A percentile compares a stretch with the other conserved stretches of the same genome.
phyloP scores from a whole-genome alignment of 2,329 filamentous ascomycete genomes.

The Aspergillus sp. region DNA sequence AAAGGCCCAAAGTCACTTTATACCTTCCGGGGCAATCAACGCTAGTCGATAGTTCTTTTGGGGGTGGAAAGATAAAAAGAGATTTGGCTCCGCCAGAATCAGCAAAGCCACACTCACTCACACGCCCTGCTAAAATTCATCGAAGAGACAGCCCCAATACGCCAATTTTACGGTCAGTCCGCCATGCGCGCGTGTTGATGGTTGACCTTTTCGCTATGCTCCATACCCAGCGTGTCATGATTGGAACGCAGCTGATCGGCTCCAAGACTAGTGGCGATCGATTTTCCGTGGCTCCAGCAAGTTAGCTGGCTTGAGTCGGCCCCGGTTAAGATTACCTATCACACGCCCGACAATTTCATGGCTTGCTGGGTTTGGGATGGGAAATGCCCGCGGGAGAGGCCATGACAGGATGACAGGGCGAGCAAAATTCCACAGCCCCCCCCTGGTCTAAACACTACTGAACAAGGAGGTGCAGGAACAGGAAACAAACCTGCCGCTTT shows the following conservation, averaged over 20 bases:
- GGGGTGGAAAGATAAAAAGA: neutral
- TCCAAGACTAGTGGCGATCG: conserved; percentile 26
- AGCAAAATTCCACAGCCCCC: neutral
- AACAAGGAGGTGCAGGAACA: neutral
- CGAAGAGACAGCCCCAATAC: neutral
- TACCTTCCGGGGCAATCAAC: neutral
- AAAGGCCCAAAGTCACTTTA: neutral
- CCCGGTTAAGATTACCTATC: conserved; percentile 14
- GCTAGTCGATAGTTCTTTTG: neutral
- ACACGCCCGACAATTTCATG: neutral
- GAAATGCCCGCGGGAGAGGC: neutral
- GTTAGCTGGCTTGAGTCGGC: conserved; percentile 8
- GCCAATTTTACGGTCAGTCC: conserved; percentile 1
- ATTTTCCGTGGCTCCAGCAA: conserved; percentile 14
- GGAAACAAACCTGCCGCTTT: neutral
- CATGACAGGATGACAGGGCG: neutral
- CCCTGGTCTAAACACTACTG: neutral
- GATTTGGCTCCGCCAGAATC: neutral
- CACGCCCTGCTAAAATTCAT: neutral
- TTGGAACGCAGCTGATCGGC: conserved; percentile 4
- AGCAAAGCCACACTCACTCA: neutral
- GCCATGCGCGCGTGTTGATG: neutral
- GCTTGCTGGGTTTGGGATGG: neutral
- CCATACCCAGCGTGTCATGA: neutral
- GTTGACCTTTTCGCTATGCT: neutral